Evolutionary conservation across 2,329 filamentous ascomycete genomes (phyloP), one percentile per base, ranked within the genome.

Genomic region (Rhynchosporium secalis): DNA sequence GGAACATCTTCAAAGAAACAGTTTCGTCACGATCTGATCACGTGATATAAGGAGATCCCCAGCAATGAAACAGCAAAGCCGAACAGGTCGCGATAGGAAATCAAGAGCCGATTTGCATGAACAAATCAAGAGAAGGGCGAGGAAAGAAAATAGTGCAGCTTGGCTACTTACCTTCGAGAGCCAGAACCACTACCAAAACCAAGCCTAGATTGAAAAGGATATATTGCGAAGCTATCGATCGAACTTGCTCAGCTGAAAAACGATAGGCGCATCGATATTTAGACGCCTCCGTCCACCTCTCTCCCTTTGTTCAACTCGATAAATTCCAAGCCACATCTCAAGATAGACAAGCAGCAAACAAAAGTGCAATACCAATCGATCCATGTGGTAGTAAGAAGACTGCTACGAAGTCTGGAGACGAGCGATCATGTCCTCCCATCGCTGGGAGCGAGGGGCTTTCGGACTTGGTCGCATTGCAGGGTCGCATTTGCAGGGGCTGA

Each of bases 211-310:
- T 33, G 38, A n/a, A 38, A 38, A n/a, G 31, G 49, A 33, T n/a
- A 52, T 15, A 52, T 20, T 33, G 38, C 38, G 49, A 38, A 52
- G 31, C 49, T 52, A 52, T 52, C 26, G 49, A 52, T 52, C 49
- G 29, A 28, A 26, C 46, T 51, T 36, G 20, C 48, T 31, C 48
- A 51, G 48, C 48, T 51, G 48, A 51, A 51, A 43, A 40, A 43
- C 1, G 12, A 43, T n/a, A 20, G 20, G 20, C 20, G 20, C 20
- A 20, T 20, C 20, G 20, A 20, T 20, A 20, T 20, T 20, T 20
- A 20, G 20, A 20, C 20, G 20, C 20, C 20, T 20, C 20, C 20
- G 20, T 20, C 20, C 20, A 20, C 20, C 20, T 20, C 20, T 20
- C 20, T 20, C 20, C 20, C 20, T 20, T 20, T 20, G 1, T 20